These are phyloP conservation scores for Sclerotinia sclerotiorum DNA, from an alignment of 2,329 filamentous ascomycete species.

Conservation along the genomic window DNA sequence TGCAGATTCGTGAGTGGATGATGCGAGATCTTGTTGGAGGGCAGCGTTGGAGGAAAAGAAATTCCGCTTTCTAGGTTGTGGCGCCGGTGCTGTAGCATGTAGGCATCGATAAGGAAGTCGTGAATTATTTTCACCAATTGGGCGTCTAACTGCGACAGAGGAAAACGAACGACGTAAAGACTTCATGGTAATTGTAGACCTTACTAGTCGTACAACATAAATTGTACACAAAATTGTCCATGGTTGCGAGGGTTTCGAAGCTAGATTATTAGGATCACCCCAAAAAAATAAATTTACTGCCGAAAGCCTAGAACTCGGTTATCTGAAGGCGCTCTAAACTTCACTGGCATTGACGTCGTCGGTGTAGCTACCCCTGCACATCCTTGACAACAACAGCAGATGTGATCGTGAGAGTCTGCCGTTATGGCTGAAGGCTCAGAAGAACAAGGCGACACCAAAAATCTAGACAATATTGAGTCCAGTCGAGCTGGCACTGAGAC, in stretches of 20 bases:
- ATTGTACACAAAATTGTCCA: conserved; percentile 1
- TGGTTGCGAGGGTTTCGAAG: conserved; percentile 8
- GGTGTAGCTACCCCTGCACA: conserved; percentile 26
- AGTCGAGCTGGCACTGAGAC: conserved; percentile 29
- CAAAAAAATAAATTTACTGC: conserved; percentile 16
- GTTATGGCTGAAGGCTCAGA: conserved; percentile 39
- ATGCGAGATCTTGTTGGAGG: conserved; percentile 44
- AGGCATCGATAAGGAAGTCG: conserved; percentile 23
- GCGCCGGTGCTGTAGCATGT: conserved; percentile 44
- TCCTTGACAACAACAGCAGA: conserved; percentile 34
- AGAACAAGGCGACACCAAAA: conserved; percentile 36
- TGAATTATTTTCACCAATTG: conserved; percentile 27
- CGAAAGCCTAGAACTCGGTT: conserved; percentile 24
- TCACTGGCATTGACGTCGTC: conserved; percentile 33
- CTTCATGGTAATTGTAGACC: conserved; percentile 30
- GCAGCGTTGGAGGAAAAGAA: conserved; percentile 68
- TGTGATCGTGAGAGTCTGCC: conserved; percentile 37
- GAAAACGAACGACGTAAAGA: conserved; percentile 31
- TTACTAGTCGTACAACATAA: conserved; percentile 5
- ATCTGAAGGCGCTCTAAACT: conserved; percentile 29
- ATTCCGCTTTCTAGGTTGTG: conserved; percentile 52
- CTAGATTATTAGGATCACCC: neutral
- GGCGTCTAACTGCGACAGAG: conserved; percentile 25
- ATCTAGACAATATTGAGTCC: conserved; percentile 29
- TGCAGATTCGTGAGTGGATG: neutral